Base-by-base conservation (phyloP, 1,139 yeast genomes). In the Nakaseomyces sp. region DNA sequence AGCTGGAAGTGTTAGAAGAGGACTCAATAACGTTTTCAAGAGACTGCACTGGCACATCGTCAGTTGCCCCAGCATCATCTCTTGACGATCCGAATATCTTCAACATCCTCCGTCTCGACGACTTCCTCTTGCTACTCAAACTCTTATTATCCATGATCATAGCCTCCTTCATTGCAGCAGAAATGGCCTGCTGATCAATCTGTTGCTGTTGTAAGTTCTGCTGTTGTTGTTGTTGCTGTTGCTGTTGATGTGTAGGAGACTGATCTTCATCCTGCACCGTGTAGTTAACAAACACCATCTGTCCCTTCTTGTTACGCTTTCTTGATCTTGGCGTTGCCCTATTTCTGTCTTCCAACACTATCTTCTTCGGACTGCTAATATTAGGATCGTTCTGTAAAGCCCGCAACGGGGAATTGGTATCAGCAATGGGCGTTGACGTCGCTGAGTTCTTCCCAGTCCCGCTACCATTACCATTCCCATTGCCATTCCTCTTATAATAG, bases 201-300 rank as follows among this genome's bases (percentile, higher is more conserved):
- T 9, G 32, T 26, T 36, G 35, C 9, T 9, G 45, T 37, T 15
- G 50, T 46, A 25, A 38, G 18, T 4, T 13, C 18, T 19, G 24
- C 9, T 6, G 6, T 22, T 22, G 25, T 22, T 22, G 8, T 22
- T 22, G 25, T 6, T 22, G 25, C 9, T 22, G 16, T 25, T 28
- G 43, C 9, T 26, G 29, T 7, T 26, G 29, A 9, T 22, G 24
- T 9, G 24, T 22, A 26, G 29, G 12, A 26, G 29, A 26, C 8
- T 13, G 17, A 10, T 39, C 31, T 9, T 39, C 41, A 6, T 60
- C 63, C 38, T 58, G 62, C 9, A 61, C 64, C 17, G 63, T 59
- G 42, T 59, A 61, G 46, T 61, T 61, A 7, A 61, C 65, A 44
- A 61, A 61, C 5, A 60, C 63, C 63, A 61, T 59, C 36, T 54